These are phyloP conservation scores for Termitomyces sp. DNA, from an alignment of 768 basidiomycete genomes.

Conservation along the genomic window DNA sequence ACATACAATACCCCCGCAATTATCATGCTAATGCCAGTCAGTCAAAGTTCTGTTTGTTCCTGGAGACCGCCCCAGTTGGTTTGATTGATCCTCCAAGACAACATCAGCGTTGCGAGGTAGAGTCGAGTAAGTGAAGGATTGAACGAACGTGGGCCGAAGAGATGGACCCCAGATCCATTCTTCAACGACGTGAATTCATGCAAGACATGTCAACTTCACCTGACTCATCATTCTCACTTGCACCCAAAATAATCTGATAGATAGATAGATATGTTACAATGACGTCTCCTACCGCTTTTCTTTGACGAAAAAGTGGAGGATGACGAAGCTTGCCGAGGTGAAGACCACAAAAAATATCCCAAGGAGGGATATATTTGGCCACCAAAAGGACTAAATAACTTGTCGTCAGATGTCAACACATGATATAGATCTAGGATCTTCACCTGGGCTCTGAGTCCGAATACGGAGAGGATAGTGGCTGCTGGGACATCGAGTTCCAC, in stretches of 20 bases:
- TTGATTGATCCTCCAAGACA: too few relatives aligned
- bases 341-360: slow-evolving; percentile 83
- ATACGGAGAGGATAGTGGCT: slow-evolving; percentile 90
- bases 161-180: background rate
- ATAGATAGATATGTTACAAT: slow-evolving; percentile 7
- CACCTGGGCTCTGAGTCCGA: slow-evolving; percentile 86
- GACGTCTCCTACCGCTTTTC: slow-evolving; percentile 48
- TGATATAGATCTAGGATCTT: slow-evolving; percentile 11
- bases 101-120: too few relatives aligned
- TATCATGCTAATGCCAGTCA: too few relatives aligned
- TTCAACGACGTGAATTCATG: background rate
- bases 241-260: background rate
- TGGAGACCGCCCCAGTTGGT: too few relatives aligned
- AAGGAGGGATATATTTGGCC: slow-evolving; percentile 87
- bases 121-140: too few relatives aligned
- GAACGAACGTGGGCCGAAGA: background rate
- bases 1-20: too few relatives aligned
- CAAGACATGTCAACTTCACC: background rate
- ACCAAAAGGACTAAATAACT: slow-evolving; percentile 83
- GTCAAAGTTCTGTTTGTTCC: too few relatives aligned
- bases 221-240: background rate
- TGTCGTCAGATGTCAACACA: slow-evolving; percentile 1
- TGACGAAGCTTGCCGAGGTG: slow-evolving; percentile 70
- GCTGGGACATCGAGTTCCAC: slow-evolving; percentile 96
- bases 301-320: slow-evolving; percentile 84